Conservation (phyloP, 305 asterid genomes). For the Solanum hybrid region DNA sequence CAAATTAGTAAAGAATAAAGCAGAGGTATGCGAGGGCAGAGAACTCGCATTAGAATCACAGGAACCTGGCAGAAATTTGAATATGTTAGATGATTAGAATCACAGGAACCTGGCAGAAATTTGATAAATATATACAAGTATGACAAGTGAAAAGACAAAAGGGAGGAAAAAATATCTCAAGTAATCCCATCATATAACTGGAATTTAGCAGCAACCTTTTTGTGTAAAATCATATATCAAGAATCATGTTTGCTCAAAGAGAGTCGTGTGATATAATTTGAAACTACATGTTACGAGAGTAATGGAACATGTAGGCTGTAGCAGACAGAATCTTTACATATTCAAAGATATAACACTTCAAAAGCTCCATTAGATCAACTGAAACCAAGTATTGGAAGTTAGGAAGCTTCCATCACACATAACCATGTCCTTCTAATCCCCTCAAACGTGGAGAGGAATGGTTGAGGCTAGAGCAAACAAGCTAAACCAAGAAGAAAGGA, state of each 20-base stretch:
- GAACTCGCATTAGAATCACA: constrained; percentile 72
- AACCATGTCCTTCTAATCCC: neutral
- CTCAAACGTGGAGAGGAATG: neutral
- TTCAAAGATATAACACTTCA: neutral
- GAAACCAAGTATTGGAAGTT: neutral
- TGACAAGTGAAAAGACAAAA: neutral
- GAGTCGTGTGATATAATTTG: neutral
- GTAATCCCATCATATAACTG: neutral
- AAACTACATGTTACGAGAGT: neutral
- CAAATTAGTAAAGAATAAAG: constrained; percentile 68
- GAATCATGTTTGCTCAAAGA: neutral
- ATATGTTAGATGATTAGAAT: constrained; percentile 39
- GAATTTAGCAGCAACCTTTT: neutral
- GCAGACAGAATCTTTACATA: neutral
- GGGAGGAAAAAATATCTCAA: neutral
- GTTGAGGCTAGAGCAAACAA: neutral
- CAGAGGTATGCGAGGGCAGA: constrained; percentile 90
- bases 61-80: constrained; percentile 61
- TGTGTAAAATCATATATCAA: neutral
- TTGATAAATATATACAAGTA: neutral
- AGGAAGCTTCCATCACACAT: neutral
- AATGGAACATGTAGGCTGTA: neutral
- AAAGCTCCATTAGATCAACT: neutral
- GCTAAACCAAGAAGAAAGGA: constrained; percentile 1
- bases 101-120: constrained; percentile 72